phyloP scores from a whole-genome alignment of 257 asterid genomes.

The Nemophila menziesii region DNA sequence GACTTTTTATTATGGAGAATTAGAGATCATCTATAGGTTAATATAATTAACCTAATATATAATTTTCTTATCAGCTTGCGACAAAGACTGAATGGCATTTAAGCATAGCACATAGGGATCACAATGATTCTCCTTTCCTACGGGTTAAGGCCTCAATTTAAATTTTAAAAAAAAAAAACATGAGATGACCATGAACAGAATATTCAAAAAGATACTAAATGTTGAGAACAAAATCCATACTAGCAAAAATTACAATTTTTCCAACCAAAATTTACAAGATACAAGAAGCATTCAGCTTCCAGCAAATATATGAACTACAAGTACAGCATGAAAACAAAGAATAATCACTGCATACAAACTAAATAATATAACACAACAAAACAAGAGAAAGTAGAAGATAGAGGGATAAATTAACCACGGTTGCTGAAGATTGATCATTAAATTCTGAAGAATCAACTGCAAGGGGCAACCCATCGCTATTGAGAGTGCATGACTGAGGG shows the following conservation, averaged over 20 bases:
- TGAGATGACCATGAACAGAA: too few relatives aligned
- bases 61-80: too few relatives aligned
- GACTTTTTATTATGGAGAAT: too few relatives aligned
- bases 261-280: slow-evolving; percentile 11
- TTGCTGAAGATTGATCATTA: slow-evolving; percentile 42
- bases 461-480: slow-evolving; percentile 78
- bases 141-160: too few relatives aligned
- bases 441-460: slow-evolving; percentile 87
- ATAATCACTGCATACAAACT: slow-evolving; percentile 18
- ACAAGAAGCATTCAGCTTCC: slow-evolving; percentile 14
- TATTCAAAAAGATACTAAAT: too few relatives aligned
- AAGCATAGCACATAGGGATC: too few relatives aligned
- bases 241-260: not conserved
- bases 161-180: too few relatives aligned
- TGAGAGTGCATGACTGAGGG: slow-evolving; percentile 55
- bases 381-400: slow-evolving; percentile 23
- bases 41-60: too few relatives aligned
- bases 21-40: too few relatives aligned
- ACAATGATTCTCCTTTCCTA: too few relatives aligned
- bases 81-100: too few relatives aligned
- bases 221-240: too few relatives aligned
- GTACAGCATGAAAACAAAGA: slow-evolving; percentile 12
- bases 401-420: slow-evolving; percentile 10
- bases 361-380: slow-evolving; percentile 22
- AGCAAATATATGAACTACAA: slow-evolving; percentile 4